phyloP scores from a whole-genome alignment of 768 basidiomycete species.

The Suillus fuscotomentosus region DNA sequence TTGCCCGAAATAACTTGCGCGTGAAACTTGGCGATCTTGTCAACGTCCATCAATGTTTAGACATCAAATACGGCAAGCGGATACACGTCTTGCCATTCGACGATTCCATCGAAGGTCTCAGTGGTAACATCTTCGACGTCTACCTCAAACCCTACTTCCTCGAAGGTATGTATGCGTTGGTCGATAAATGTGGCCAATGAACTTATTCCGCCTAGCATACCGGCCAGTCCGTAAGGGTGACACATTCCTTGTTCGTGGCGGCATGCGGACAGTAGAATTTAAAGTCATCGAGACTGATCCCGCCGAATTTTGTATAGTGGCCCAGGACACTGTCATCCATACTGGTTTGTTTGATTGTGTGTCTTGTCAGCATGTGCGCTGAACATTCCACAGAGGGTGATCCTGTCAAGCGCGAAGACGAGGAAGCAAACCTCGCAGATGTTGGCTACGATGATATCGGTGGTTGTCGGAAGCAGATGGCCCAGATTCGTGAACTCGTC shows the following conservation, averaged over 20 bases:
- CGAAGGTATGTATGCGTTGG: constrained; percentile 56
- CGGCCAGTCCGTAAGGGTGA: constrained; percentile 96
- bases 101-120: constrained; percentile 96
- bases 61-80: constrained; percentile 99
- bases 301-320: constrained; percentile 97
- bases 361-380: neutral
- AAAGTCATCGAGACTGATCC: constrained; percentile 99
- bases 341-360: constrained; percentile 47
- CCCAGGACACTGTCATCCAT: constrained; percentile 97
- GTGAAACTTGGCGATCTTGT: constrained; percentile 97
- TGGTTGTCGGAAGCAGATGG: constrained; percentile 99
- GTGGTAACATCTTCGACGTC: constrained; percentile 98
- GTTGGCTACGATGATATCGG: constrained; percentile 99
- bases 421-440: constrained; percentile 93
- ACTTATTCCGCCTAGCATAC: constrained; percentile 55
- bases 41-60: constrained; percentile 92
- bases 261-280: constrained; percentile 98
- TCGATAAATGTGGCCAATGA: neutral
- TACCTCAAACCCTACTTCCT: constrained; percentile 99
- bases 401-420: constrained; percentile 97
- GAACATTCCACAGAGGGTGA: constrained; percentile 74
- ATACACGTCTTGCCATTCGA: constrained; percentile 97
- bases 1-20: constrained; percentile 97
- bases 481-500: constrained; percentile 98
- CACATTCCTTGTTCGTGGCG: constrained; percentile 98